phyloP scores from a whole-genome alignment of 805 yeast species.

The Lipomyces yamadae region DNA sequence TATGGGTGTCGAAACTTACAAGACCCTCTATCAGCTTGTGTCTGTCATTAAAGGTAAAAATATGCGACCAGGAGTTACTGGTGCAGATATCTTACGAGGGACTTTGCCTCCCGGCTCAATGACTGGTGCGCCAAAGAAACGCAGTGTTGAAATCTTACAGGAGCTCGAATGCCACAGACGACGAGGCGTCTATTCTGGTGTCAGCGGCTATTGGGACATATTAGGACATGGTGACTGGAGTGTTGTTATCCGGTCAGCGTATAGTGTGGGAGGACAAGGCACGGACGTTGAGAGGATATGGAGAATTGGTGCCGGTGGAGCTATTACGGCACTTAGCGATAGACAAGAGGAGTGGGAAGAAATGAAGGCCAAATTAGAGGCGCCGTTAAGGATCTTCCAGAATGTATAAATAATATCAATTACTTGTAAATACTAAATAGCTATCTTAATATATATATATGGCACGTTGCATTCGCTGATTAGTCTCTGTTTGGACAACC shows the following conservation, averaged over 20 bases:
- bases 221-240: constrained; percentile 94
- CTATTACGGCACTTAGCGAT: constrained; percentile 86
- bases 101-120: constrained; percentile 97
- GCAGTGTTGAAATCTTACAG: constrained; percentile 84
- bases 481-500: neutral
- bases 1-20: constrained; percentile 91
- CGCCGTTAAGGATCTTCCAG: constrained; percentile 74
- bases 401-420: neutral
- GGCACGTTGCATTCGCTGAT: neutral
- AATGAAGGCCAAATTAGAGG: constrained; percentile 76
- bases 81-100: constrained; percentile 76
- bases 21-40: constrained; percentile 88
- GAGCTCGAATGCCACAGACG: constrained; percentile 53
- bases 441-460: too few relatives aligned
- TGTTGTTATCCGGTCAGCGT: constrained; percentile 86
- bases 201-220: constrained; percentile 92
- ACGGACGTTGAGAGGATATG: constrained; percentile 52
- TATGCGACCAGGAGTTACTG: constrained; percentile 54
- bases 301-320: constrained; percentile 98
- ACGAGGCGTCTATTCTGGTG: constrained; percentile 92
- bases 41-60: constrained; percentile 78
- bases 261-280: constrained; percentile 61
- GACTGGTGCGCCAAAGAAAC: constrained; percentile 98
- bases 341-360: constrained; percentile 90
- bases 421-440: neutral